Evolutionary conservation across 108 stramenopile species (phyloP), one percentile per base, ranked within the genome.

Genomic region (Cyclostephanos invisitatus): DNA sequence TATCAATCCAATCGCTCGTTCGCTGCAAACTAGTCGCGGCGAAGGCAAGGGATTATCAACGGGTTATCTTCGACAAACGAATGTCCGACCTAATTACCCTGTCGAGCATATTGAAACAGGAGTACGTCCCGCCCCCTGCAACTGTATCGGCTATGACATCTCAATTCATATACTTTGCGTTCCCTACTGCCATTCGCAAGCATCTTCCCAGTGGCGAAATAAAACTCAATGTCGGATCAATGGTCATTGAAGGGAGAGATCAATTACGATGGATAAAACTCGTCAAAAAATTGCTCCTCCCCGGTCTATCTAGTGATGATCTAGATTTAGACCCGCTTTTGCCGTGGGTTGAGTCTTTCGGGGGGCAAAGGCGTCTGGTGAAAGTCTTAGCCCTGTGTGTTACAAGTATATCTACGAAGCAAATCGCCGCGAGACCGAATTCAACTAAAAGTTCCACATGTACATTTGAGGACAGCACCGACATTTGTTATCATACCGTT

Each of bases 71-170:
- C 35, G 74, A 72, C 12, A 81, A 88, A 54, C 77, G 87, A 47
- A 62, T 91, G 63, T 56, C 66, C 14, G 93, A 94, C 82, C 61
- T 91, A 49, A 70, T 61, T 32, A 81, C 80, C 10, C 50, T 91
- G 50, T 25, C 69, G 2, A 67, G 66, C 50, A 76, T 88, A 48
- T 47, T 94, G 17, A 72, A 77, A 37, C 72, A 77, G 55, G 74
- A 67, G 18, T 93, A 89, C 74, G 69, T 89, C 29, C 86, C 89
- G 10, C 93, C 93, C 59, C 86, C 84, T 8, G 87, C 90, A 10
- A 89, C 87, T 1, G 84, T 67, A 11, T 86, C 87, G 5, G 73
- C 84, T 3, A 70, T 94, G 76, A 66, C 74, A 15, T 72, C 56
- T 3, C 87, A 89, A 56, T 58, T 91, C 42, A 62, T 90, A 29